Conservation (phyloP, 2,329 filamentous ascomycete genomes). For the Penicillium sp. region DNA sequence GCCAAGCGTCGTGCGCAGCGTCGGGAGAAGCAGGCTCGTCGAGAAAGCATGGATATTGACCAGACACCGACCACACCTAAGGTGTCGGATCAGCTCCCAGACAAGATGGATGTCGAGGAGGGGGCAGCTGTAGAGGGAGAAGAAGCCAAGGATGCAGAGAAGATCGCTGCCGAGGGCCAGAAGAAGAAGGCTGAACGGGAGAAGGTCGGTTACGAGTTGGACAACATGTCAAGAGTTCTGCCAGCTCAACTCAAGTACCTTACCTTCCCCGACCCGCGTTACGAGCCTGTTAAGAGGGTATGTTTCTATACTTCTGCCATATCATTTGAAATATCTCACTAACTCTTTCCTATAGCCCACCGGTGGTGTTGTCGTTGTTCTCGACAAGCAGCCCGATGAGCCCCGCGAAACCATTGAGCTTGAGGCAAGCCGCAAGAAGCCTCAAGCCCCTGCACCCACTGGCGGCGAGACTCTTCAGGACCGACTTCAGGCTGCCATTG, state of each 20-base stretch:
- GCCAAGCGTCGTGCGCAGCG: constrained; percentile 92
- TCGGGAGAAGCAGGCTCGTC: constrained; percentile 85
- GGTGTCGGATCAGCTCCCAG: constrained; percentile 60
- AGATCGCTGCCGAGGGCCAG: constrained; percentile 60
- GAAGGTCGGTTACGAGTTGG: constrained; percentile 92
- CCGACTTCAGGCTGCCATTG: constrained; percentile 47
- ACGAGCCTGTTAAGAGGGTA: constrained; percentile 91
- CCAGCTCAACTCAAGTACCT: constrained; percentile 94
- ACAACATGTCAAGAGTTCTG: constrained; percentile 95
- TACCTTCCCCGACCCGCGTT: constrained; percentile 85
- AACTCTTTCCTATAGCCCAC: constrained; percentile 68
- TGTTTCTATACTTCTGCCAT: constrained; percentile 33
- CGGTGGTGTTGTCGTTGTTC: constrained; percentile 87
- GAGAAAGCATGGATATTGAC: constrained; percentile 96
- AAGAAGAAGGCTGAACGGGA: constrained; percentile 96
- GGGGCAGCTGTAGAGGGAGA: constrained; percentile 60
- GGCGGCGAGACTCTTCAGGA: constrained; percentile 49
- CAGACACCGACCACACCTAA: constrained; percentile 75
- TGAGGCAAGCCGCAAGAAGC: constrained; percentile 75
- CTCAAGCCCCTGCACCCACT: constrained; percentile 47
- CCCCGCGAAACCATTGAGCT: constrained; percentile 82
- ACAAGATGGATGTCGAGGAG: constrained; percentile 81
- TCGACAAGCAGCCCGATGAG: constrained; percentile 79
- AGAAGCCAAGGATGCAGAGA: constrained; percentile 61
- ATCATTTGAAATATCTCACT: constrained; percentile 36